Percentiles rank a stretch among this genome's conserved stretches.
Conservation (phyloP, 139 green algal species). For the Pleodorina starrii region DNA sequence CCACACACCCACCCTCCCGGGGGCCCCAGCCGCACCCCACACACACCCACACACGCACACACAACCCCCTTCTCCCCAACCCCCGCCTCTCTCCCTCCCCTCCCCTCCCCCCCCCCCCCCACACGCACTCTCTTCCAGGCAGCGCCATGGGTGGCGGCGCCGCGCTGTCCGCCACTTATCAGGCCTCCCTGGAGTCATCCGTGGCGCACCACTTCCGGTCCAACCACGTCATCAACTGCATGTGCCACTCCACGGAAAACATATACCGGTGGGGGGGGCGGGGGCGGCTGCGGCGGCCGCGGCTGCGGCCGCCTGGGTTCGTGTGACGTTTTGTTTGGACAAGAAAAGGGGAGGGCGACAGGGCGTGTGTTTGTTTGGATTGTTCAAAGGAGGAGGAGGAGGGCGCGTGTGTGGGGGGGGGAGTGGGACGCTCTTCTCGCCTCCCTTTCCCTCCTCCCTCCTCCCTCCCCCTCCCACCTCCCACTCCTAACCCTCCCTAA, state of each 20-base stretch:
- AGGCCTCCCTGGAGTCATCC: constrained; percentile 85
- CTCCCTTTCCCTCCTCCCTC: background rate
- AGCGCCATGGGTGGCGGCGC: constrained; percentile 43
- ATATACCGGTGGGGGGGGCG: constrained; percentile 78
- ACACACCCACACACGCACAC: too few relatives aligned
- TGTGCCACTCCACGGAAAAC: constrained; percentile 98
- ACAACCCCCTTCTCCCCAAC: too few relatives aligned
- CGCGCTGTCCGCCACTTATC: constrained; percentile 65
- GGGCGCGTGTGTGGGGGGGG: background rate
- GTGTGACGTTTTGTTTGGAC: too few relatives aligned
- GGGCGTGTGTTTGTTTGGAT: background rate
- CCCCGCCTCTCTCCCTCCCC: background rate
- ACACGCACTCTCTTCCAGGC: background rate
- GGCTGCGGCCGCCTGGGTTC: too few relatives aligned
- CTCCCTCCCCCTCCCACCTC: too few relatives aligned
- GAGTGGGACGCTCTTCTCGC: background rate
- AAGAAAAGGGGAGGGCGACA: background rate
- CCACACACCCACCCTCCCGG: too few relatives aligned
- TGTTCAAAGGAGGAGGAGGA: background rate
- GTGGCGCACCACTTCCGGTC: constrained; percentile 86
- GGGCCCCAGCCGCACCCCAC: too few relatives aligned
- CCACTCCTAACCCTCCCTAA: background rate
- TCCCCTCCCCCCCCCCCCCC: background rate
- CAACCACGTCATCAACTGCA: constrained; percentile 98
- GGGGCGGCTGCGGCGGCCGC: too few relatives aligned